Evolutionary conservation across 441 rosid genomes (phyloP).

Genomic region (Breynia disticha): DNA sequence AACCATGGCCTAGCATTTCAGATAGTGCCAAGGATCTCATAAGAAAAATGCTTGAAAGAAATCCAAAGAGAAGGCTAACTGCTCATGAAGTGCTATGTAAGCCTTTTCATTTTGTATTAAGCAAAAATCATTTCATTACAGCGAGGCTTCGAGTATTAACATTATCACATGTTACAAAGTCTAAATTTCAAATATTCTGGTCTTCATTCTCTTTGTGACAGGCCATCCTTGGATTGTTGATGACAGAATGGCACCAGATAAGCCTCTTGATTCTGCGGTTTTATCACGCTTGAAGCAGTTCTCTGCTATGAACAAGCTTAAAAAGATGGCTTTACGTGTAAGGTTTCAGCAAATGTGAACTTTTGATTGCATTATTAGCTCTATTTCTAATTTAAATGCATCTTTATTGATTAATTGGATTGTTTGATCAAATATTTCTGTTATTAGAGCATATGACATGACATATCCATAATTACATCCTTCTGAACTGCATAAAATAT

Average conservation of each 20-base stretch:
- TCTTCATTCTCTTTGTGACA: slow-evolving; percentile 16
- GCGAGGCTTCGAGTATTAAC: neutral
- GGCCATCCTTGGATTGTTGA: slow-evolving; percentile 72
- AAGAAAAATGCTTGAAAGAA: slow-evolving; percentile 59
- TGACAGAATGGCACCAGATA: slow-evolving; percentile 50
- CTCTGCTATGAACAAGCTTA: slow-evolving; percentile 78
- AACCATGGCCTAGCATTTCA: slow-evolving; percentile 79
- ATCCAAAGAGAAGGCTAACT: slow-evolving; percentile 51
- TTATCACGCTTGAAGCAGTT: slow-evolving; percentile 60
- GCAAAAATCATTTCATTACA: neutral
- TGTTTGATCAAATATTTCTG: slow-evolving; percentile 1
- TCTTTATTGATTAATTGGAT: neutral
- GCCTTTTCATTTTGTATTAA: slow-evolving; percentile 14
- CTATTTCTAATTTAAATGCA: slow-evolving; percentile 4
- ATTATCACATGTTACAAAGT: neutral
- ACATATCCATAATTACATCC: too few species aligned
- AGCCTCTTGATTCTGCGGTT: slow-evolving; percentile 52
- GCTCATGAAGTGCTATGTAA: slow-evolving; percentile 79
- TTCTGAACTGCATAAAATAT: too few species aligned
- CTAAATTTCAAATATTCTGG: neutral
- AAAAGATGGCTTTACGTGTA: slow-evolving; percentile 83
- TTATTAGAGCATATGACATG: neutral
- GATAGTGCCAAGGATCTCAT: slow-evolving; percentile 72
- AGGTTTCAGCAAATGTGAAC: slow-evolving; percentile 13
- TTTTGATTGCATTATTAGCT: neutral